phyloP scores from a whole-genome alignment of 805 yeast genomes.

The Metschnikowia amazonensis region DNA sequence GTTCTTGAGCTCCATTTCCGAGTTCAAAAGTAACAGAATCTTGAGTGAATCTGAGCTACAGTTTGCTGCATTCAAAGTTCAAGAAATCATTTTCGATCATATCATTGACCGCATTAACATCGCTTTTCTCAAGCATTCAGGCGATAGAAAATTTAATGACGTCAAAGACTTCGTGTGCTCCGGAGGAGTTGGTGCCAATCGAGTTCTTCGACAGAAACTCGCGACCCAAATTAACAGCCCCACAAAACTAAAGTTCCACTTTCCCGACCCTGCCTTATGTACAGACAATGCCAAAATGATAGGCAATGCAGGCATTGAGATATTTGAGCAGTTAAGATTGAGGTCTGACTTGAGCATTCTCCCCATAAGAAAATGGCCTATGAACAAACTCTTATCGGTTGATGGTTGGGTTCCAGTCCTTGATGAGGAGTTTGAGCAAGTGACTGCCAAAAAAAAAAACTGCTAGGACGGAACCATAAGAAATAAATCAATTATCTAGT shows the following conservation, averaged over 20 bases:
- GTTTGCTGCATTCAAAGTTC: conserved; percentile 55
- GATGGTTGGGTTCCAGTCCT: conserved; percentile 47
- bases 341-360: conserved; percentile 50
- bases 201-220: conserved; percentile 48
- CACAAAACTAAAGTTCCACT: conserved; percentile 41
- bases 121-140: conserved; percentile 39
- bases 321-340: conserved; percentile 52
- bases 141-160: conserved; percentile 29
- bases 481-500: neutral
- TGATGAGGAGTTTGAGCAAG: conserved; percentile 9
- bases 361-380: conserved; percentile 85
- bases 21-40: conserved; percentile 26
- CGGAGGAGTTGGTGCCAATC: conserved; percentile 92
- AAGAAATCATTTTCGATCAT: conserved; percentile 68
- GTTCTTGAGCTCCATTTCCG: conserved; percentile 55
- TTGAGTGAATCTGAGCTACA: conserved; percentile 45
- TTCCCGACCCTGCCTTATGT: conserved; percentile 70
- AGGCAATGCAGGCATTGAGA: conserved; percentile 94
- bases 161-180: conserved; percentile 68
- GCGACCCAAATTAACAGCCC: conserved; percentile 29
- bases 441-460: neutral
- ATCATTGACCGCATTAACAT: conserved; percentile 59
- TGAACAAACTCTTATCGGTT: conserved; percentile 45
- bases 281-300: conserved; percentile 97
- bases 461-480: neutral